Evolutionary conservation across 148 eudicot genomes (phyloP).

Genomic region (Chenopodium formosanum): DNA sequence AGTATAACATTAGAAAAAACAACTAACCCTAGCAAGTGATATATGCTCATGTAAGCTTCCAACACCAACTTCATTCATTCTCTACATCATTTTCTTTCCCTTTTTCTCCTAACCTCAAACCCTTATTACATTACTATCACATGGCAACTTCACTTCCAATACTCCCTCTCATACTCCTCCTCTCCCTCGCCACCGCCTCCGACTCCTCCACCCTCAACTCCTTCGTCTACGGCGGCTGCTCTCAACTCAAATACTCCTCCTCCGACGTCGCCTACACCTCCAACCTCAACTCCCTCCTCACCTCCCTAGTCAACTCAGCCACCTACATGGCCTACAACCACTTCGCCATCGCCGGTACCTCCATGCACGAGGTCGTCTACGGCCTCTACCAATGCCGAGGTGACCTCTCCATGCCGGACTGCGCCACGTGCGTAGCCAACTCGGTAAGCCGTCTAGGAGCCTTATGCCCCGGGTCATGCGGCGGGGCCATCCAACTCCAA

Average conservation of each 20-base stretch:
- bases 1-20: background rate
- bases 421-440: conserved; percentile 46
- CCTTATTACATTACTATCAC: background rate
- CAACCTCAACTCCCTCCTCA: conserved; percentile 53
- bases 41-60: conserved; percentile 3
- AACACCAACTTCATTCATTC: background rate
- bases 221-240: conserved; percentile 57
- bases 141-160: conserved; percentile 20
- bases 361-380: conserved; percentile 38
- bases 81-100: conserved; percentile 14
- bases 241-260: conserved; percentile 36
- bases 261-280: conserved; percentile 44
- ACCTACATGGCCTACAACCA: conserved; percentile 54
- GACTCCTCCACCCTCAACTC: conserved; percentile 29
- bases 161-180: conserved; percentile 8
- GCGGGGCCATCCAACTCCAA: conserved; percentile 43
- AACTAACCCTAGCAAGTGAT: background rate
- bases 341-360: conserved; percentile 38
- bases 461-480: conserved; percentile 43
- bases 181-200: conserved; percentile 15
- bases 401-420: conserved; percentile 56
- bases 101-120: background rate
- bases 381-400: conserved; percentile 65
- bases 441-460: conserved; percentile 30
- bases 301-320: conserved; percentile 56